phyloP scores from a whole-genome alignment of 1,139 yeast species.

The Sugiyamaella grinbergsii region DNA sequence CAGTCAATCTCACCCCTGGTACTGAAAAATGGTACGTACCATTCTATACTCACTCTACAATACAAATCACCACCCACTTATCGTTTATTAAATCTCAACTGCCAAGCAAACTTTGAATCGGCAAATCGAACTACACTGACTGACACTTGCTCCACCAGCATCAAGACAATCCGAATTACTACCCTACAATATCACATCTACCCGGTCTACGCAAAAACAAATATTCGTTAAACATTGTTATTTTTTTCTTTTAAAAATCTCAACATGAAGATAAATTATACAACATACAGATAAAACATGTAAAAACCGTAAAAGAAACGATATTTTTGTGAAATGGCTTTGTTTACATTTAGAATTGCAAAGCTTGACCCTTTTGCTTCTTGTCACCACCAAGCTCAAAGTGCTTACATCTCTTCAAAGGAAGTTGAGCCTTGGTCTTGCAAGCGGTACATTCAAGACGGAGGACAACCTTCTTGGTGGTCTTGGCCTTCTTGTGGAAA shows the following conservation, averaged over 20 bases:
- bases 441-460: conserved; percentile 98
- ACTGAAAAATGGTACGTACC: too few species aligned
- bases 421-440: conserved; percentile 98
- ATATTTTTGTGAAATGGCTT: not conserved
- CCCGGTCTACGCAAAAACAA: too few species aligned
- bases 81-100: too few species aligned
- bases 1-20: too few species aligned
- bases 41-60: too few species aligned
- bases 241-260: conserved; percentile 12
- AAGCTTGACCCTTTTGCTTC: conserved; percentile 99
- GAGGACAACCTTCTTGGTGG: conserved; percentile 99
- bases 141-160: too few species aligned
- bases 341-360: conserved; percentile 71
- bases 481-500: conserved; percentile 99
- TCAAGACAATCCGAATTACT: too few species aligned
- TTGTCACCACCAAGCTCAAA: conserved; percentile 99
- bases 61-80: too few species aligned
- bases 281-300: conserved; percentile 17
- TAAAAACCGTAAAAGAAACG: conserved; percentile 10
- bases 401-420: conserved; percentile 99
- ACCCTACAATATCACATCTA: too few species aligned
- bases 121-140: too few species aligned
- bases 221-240: conserved; percentile 1
- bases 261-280: conserved; percentile 20
- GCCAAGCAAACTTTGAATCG: too few species aligned